Base-by-base conservation (phyloP, 2,329 filamentous ascomycete genomes). In the Trichoderma koningiopsis region DNA sequence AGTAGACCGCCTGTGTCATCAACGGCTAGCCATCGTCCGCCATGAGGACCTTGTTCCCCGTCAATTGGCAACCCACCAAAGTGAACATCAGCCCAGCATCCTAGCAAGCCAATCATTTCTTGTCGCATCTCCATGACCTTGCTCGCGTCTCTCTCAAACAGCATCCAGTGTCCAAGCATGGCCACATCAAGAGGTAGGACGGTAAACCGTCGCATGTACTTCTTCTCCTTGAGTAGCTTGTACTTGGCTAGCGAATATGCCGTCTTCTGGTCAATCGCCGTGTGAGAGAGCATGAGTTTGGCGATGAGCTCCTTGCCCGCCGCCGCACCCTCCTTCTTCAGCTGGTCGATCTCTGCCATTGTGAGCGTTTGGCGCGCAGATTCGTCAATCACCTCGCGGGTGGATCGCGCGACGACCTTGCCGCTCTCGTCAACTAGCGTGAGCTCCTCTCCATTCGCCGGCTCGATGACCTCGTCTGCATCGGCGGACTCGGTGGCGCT, bases 211-310 rank as follows among this genome's bases (percentile, higher is more conserved):
- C 92, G 90, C 72, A 98, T 87, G 78, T 97, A 98, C 81, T 99
- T 99, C 78, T 91, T 94, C 72, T 92, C 91, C 83, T 99, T 99
- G 57, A 97, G 86, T 22, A 98, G 83, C 76, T 96, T 97, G 81
- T 99, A 99, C 80, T 99, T 99, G 55, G 95, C 94, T 69, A 97
- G 84, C 2, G 94, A 96, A 76, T 96, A 99, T 0, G 89, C 86
- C 0, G 96, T 98, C 85, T 99, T 99, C 82, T 98, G 92, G 73
- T 97, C 94, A 55, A 99, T 86, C 1, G 91, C 92, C 22, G 92
- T 90, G 79, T 99, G 96, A 55, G 94, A 96, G 35, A 94, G 86
- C 80, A 99, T 87, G 31, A 99, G 89, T 81, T 94, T 97, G n/a
- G 92, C 91, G 72, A 99, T 96, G 59, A 99, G 87, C 63, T 97